Evolutionary conservation across 164 flowering plant genomes (phyloP).

Genomic region (Nymphaea colorata): DNA sequence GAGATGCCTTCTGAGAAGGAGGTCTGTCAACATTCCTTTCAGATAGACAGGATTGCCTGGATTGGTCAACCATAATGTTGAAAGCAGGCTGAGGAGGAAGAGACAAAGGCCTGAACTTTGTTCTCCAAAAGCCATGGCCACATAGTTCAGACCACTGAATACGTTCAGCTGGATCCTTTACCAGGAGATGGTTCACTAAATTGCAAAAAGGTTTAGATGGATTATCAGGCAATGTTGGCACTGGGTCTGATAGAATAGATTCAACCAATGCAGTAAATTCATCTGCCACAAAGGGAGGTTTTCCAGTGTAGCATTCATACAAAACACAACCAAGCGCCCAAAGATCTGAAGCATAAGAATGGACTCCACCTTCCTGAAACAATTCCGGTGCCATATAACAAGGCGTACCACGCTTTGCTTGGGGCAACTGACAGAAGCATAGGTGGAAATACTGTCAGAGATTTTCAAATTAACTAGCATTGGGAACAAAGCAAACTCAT

Average conservation of each 20-base stretch:
- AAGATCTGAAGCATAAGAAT: conserved; percentile 95
- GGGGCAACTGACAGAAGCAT: conserved; percentile 49
- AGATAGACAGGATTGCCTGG: conserved; percentile 48
- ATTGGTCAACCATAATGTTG: conserved; percentile 47
- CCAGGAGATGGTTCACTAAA: conserved; percentile 61
- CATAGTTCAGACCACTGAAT: conserved; percentile 85
- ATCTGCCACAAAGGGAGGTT: conserved; percentile 82
- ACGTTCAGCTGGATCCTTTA: conserved; percentile 93
- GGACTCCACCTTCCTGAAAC: conserved; percentile 92
- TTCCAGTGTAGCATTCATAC: conserved; percentile 87
- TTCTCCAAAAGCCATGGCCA: conserved; percentile 78
- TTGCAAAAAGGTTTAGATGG: conserved; percentile 69
- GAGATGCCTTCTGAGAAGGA: conserved; percentile 48
- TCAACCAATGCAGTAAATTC: conserved; percentile 87
- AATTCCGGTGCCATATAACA: conserved; percentile 98
- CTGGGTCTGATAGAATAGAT: conserved; percentile 72
- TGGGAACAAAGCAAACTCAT: neutral
- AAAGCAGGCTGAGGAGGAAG: conserved; percentile 95
- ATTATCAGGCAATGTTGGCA: conserved; percentile 69
- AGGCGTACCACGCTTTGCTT: conserved; percentile 96
- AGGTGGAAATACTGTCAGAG: neutral
- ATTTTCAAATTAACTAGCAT: neutral
- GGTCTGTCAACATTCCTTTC: conserved; percentile 74
- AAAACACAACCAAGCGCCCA: conserved; percentile 99
- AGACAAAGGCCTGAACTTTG: conserved; percentile 36